Evolutionary conservation across 2,329 filamentous ascomycete genomes (phyloP), one percentile per base, ranked within the genome.

Genomic region (Camptophora hylomeconis): DNA sequence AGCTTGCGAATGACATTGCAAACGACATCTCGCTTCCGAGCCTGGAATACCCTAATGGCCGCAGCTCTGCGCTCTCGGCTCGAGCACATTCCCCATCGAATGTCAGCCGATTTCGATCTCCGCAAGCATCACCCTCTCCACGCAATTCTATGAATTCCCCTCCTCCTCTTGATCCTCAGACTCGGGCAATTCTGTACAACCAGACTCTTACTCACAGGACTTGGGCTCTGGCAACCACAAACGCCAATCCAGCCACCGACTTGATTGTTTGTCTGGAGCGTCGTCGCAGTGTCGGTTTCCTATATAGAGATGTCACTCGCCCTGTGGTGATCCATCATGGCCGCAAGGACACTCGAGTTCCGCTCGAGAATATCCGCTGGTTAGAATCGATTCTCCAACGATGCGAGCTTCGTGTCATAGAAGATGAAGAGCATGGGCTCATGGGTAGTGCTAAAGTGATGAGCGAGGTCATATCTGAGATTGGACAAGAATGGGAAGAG

Each of bases 381-480:
- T 67, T 98, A 5, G 86, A 84, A 34, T 86, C 86, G 54, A 80
- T 80, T 22, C 95, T 98, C 86, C 74, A 80, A 17, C 68, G 81
- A 26, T 95, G 87, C 52, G 89, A 95, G 52, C 82, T 98, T 9
- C 67, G 87, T 4, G 74, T 95, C 4, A 64, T 98, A 3, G 80
- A 92, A 42, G 83, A 81, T 5, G 87, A 98, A 53, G 83, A 86
- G 3, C 89, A 98, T 49, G 87, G 89, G 0, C 61, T 98, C 14
- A 98, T 98, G 89, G 89, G 89, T 1, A 92, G 79, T 42, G 86
- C 89, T 1, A 64, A 65, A 9, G 87, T 95, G 24, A 98, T 98
- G 89, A 81, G 83, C 23, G 75, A 77, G 12, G 80, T 95, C n/a
- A 60, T 98, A 19, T 87, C 83, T 54, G 89, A 98, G 58, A 92